Percentiles rank a stretch among this genome's conserved stretches.
Conservation (phyloP, 306 rosid species). For the Boehmeria nivea region DNA sequence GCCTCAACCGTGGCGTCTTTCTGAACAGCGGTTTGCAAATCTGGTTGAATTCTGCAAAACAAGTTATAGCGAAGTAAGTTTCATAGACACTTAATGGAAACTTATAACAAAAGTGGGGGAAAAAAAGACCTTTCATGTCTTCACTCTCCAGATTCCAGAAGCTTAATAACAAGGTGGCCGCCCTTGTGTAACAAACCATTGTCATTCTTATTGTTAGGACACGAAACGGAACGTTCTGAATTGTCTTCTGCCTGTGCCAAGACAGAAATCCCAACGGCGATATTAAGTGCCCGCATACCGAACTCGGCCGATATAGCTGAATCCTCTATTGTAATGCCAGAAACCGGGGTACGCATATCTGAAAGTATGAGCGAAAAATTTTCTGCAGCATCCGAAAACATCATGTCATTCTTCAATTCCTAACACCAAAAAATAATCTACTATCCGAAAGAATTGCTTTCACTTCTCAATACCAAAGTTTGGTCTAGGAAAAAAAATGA, state of each 20-base stretch:
- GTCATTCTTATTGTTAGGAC: conserved; percentile 21
- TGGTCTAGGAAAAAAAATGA: no score
- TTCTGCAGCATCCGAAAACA: conserved; percentile 35
- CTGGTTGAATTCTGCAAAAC: conserved; percentile 48
- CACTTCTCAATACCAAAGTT: no score
- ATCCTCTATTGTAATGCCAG: conserved; percentile 89
- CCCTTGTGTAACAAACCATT: conserved; percentile 55
- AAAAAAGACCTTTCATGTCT: conserved; percentile 74
- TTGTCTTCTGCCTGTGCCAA: conserved; percentile 21
- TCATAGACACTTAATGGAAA: no score
- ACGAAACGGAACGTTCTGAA: conserved; percentile 11
- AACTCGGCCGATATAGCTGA: conserved; percentile 72
- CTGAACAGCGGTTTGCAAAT: conserved; percentile 71
- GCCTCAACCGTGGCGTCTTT: conserved; percentile 77
- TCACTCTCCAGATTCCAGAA: conserved; percentile 86
- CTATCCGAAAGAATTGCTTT: no score
- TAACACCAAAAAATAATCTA: not conserved
- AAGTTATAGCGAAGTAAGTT: conserved; percentile 1
- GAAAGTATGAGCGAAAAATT: conserved; percentile 73
- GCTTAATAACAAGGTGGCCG: conserved; percentile 75
- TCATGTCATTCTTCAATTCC: not conserved
- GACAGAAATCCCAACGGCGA: conserved; percentile 64
- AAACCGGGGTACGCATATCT: conserved; percentile 79
- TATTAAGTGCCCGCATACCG: conserved; percentile 65
- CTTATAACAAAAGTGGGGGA: no score